These are phyloP conservation scores for Phytomonas francai DNA, from an alignment of 208 protist genomes.

Conservation along the genomic window DNA sequence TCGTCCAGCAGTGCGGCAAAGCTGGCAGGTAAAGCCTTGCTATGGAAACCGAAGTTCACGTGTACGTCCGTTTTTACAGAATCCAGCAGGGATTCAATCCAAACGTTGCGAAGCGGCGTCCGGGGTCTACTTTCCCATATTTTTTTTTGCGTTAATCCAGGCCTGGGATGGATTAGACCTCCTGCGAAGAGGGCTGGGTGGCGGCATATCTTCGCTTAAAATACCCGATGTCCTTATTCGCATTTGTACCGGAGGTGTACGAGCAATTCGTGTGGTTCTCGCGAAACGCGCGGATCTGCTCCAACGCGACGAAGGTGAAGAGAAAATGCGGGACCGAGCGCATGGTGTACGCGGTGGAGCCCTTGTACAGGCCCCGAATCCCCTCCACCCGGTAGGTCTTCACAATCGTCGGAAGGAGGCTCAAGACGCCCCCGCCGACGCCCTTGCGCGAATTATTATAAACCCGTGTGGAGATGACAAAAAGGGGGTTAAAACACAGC, in stretches of 20 bases:
- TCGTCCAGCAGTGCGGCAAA: no score
- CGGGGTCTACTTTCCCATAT: no score
- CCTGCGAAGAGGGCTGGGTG: no score
- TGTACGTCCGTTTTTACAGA: no score
- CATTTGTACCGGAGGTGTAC: slow-evolving; percentile 39
- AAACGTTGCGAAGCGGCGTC: no score
- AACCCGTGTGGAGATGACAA: slow-evolving; percentile 59
- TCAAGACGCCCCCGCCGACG: slow-evolving; percentile 27
- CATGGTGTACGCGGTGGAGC: slow-evolving; percentile 35
- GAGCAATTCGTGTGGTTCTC: slow-evolving; percentile 32
- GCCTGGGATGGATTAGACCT: neutral
- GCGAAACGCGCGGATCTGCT: slow-evolving; percentile 40
- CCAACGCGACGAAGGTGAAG: slow-evolving; percentile 45
- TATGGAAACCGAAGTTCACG: no score
- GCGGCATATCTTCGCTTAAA: no score
- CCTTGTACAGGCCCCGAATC: slow-evolving; percentile 66
- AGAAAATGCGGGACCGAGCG: slow-evolving; percentile 59
- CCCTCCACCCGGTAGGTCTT: slow-evolving; percentile 38
- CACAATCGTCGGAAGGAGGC: slow-evolving; percentile 23
- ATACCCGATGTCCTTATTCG: slow-evolving; percentile 12
- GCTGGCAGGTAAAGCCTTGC: no score
- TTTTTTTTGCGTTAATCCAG: no score
- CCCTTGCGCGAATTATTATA: slow-evolving; percentile 29
- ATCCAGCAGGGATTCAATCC: no score
- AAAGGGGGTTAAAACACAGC: slow-evolving; percentile 42